A percentile compares a stretch with the other conserved stretches of the same genome.
These are phyloP conservation scores for Saccharomyces hybrid DNA, from an alignment of 1,139 yeast species.

Conservation along the genomic window DNA sequence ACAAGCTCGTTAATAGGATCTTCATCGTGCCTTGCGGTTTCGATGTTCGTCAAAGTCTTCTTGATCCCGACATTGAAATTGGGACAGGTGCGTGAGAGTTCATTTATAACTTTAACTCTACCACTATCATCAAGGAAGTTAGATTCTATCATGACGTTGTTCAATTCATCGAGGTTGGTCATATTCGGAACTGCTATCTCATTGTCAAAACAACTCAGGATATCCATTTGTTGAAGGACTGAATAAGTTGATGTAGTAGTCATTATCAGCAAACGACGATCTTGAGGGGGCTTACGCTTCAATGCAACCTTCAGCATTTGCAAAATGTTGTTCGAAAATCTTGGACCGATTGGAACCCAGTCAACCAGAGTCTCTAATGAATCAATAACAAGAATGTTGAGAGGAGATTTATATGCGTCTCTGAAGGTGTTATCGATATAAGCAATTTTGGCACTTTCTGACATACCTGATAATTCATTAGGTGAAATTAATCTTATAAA, in stretches of 20 bases:
- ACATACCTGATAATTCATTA: slow-evolving; percentile 87
- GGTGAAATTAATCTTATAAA: slow-evolving; percentile 86
- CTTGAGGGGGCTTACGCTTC: slow-evolving; percentile 80
- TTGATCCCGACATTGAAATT: slow-evolving; percentile 73
- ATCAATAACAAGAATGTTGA: slow-evolving; percentile 83
- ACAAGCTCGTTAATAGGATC: slow-evolving; percentile 60
- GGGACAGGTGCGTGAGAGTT: slow-evolving; percentile 41
- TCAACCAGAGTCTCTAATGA: slow-evolving; percentile 87
- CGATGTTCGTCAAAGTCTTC: slow-evolving; percentile 73
- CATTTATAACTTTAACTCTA: slow-evolving; percentile 48
- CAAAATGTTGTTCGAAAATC: slow-evolving; percentile 82
- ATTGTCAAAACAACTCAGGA: slow-evolving; percentile 73
- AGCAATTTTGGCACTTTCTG: slow-evolving; percentile 78
- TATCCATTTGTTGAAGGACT: slow-evolving; percentile 77
- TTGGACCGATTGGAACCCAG: slow-evolving; percentile 95
- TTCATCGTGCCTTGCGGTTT: slow-evolving; percentile 65
- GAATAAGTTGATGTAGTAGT: slow-evolving; percentile 85
- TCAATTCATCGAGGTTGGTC: slow-evolving; percentile 59
- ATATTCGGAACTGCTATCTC: slow-evolving; percentile 79
- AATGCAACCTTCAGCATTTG: slow-evolving; percentile 79
- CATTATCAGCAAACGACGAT: slow-evolving; percentile 74
- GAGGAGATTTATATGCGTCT: slow-evolving; percentile 90
- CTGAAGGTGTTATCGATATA: slow-evolving; percentile 85
- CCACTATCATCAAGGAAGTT: slow-evolving; percentile 51
- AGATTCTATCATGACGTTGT: slow-evolving; percentile 60